Conservation (phyloP, 805 yeast genomes). For the Wickerhamomyces silvicola region DNA sequence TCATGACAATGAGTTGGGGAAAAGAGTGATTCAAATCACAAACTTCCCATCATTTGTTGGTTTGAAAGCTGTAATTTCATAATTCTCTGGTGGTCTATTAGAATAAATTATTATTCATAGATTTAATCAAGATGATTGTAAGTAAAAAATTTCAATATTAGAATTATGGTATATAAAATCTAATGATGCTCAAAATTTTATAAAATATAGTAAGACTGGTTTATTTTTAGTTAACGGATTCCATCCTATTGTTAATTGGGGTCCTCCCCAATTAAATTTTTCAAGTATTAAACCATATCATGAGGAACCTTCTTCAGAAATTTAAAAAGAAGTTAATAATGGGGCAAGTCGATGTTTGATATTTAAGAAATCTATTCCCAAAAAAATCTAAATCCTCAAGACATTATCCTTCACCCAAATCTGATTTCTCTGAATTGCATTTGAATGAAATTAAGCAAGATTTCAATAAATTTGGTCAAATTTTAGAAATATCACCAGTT, state of each 20-base stretch:
- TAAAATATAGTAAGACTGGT: slow-evolving; percentile 43
- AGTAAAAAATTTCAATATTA: slow-evolving; percentile 22
- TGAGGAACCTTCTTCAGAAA: slow-evolving; percentile 11
- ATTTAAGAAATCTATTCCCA: slow-evolving; percentile 31
- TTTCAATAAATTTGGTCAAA: slow-evolving; percentile 49
- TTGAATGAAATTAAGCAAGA: slow-evolving; percentile 39
- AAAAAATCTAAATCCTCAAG: slow-evolving; percentile 13
- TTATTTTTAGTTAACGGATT: slow-evolving; percentile 55
- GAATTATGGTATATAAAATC: slow-evolving; percentile 48
- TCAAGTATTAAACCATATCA: slow-evolving; percentile 4
- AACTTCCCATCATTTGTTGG: slow-evolving; percentile 39
- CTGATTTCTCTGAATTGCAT: slow-evolving; percentile 40
- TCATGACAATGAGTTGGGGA: slow-evolving; percentile 9
- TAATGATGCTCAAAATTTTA: slow-evolving; percentile 49
- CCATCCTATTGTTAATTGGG: slow-evolving; percentile 43
- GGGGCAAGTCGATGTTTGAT: slow-evolving; percentile 55
- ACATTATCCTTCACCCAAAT: slow-evolving; percentile 37
- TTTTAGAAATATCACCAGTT: slow-evolving; percentile 60
- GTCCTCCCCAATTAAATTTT: slow-evolving; percentile 9
- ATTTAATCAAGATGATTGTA: slow-evolving; percentile 5
- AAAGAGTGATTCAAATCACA: slow-evolving; percentile 30
- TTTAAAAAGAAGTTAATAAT: slow-evolving; percentile 25
- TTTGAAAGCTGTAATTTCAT: slow-evolving; percentile 43
- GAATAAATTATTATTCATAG: slow-evolving; percentile 38
- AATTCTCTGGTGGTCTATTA: slow-evolving; percentile 64